These are phyloP conservation scores for Hawksworthiomyces lignivorus DNA, from an alignment of 2,329 filamentous ascomycete species.

Conservation along the genomic window DNA sequence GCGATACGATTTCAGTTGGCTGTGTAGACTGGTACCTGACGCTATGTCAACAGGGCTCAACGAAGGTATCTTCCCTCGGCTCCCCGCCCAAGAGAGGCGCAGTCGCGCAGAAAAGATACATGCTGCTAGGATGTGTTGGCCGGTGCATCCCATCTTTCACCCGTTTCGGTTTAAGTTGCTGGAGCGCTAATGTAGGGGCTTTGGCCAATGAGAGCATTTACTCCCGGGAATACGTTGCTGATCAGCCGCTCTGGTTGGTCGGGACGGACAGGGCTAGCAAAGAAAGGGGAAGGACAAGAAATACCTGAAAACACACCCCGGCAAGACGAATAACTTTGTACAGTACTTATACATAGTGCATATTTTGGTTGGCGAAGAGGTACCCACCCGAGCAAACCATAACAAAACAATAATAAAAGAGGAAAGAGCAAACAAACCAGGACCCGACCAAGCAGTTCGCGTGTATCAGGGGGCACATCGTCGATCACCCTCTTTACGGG, in stretches of 20 bases:
- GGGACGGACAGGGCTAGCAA: neutral
- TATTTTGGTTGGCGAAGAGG: too few species aligned
- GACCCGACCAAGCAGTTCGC: too few species aligned
- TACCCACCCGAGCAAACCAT: too few species aligned
- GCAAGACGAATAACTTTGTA: too few species aligned
- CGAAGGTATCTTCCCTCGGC: neutral
- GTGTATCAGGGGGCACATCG: too few species aligned
- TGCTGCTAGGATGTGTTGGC: neutral
- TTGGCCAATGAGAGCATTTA: neutral
- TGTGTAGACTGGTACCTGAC: slow-evolving; percentile 1
- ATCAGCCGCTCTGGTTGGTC: neutral
- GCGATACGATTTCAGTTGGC: neutral
- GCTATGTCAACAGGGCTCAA: slow-evolving; percentile 3
- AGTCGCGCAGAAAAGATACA: neutral
- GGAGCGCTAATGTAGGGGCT: neutral
- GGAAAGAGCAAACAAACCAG: too few species aligned
- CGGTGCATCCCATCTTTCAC: too few species aligned
- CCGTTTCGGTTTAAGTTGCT: slow-evolving; percentile 1
- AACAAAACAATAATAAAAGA: too few species aligned
- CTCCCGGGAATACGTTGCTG: neutral
- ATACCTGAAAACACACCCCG: too few species aligned
- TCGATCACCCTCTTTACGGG: too few species aligned
- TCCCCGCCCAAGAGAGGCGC: neutral
- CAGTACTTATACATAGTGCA: too few species aligned
- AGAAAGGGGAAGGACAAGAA: neutral